A percentile compares a stretch with the other conserved stretches of the same genome.
These are phyloP conservation scores for Pseudognaphalium luteoalbum DNA, from an alignment of 129 eudicot species.

Conservation along the genomic window DNA sequence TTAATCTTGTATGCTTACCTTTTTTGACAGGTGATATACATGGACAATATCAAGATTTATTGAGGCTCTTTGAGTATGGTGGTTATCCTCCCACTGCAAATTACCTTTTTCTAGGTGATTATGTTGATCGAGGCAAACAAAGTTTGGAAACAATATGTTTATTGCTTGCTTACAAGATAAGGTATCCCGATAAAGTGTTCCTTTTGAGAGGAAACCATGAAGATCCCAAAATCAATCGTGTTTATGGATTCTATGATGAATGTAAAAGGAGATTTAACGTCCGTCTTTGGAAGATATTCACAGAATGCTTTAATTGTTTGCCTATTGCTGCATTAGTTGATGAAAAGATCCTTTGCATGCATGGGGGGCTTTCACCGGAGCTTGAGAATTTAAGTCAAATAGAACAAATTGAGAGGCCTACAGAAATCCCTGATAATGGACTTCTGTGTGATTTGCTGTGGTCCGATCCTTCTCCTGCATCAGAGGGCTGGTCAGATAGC, in stretches of 20 bases:
- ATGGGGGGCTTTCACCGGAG: conserved; percentile 90
- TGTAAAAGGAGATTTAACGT: conserved; percentile 85
- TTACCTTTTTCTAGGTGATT: conserved; percentile 83
- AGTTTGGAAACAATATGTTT: conserved; percentile 89
- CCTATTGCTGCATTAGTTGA: conserved; percentile 81
- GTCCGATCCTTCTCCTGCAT: conserved; percentile 68
- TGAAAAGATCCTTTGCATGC: conserved; percentile 84
- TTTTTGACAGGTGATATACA: conserved; percentile 72
- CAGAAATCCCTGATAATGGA: conserved; percentile 74
- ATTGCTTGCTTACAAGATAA: conserved; percentile 75
- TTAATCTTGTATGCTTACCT: neutral
- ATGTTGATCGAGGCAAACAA: conserved; percentile 87
- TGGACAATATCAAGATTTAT: conserved; percentile 81
- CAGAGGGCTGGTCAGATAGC: conserved; percentile 76
- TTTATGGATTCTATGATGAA: conserved; percentile 81
- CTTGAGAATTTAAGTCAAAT: conserved; percentile 58
- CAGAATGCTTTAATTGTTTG: conserved; percentile 84
- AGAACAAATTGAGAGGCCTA: conserved; percentile 60
- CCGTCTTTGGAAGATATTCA: conserved; percentile 83
- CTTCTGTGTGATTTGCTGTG: conserved; percentile 79
- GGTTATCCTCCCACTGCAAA: conserved; percentile 76
- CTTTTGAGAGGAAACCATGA: conserved; percentile 90
- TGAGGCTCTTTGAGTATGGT: conserved; percentile 73
- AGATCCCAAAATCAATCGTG: conserved; percentile 77
- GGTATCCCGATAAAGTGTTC: conserved; percentile 64